phyloP scores from a whole-genome alignment of 257 asterid species.

The Galeopsis tetrahit region DNA sequence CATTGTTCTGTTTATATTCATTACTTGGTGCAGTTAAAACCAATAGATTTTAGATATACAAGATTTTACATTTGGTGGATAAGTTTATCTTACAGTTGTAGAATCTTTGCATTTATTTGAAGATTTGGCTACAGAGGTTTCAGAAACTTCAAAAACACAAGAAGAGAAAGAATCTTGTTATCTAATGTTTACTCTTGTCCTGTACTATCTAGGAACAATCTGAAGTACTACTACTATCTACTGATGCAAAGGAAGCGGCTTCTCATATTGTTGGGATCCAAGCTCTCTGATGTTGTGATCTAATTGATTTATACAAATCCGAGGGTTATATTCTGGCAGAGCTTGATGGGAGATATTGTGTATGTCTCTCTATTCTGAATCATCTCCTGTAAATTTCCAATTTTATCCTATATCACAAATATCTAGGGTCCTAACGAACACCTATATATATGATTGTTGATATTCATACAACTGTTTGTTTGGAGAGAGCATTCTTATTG shows the following conservation, averaged over 20 bases:
- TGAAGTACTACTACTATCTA: slow-evolving; percentile 52
- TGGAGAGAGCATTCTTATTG: background rate
- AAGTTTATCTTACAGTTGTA: slow-evolving; percentile 9
- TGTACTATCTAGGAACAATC: slow-evolving; percentile 52
- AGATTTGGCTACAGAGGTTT: slow-evolving; percentile 10
- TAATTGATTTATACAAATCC: slow-evolving; percentile 66
- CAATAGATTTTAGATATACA: slow-evolving; percentile 1
- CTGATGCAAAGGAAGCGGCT: slow-evolving; percentile 89
- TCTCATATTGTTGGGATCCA: slow-evolving; percentile 74
- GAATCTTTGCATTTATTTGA: slow-evolving; percentile 19
- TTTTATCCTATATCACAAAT: background rate
- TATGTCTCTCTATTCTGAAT: slow-evolving; percentile 45
- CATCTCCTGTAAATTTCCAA: background rate
- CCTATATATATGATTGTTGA: background rate
- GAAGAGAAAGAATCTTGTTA: background rate
- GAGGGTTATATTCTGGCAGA: slow-evolving; percentile 87
- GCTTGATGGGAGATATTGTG: slow-evolving; percentile 79
- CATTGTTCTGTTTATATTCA: background rate
- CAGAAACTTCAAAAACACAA: background rate
- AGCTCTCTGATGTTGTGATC: slow-evolving; percentile 71
- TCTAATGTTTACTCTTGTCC: slow-evolving; percentile 17
- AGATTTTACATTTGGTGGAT: slow-evolving; percentile 8
- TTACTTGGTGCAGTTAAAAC: slow-evolving; percentile 2
- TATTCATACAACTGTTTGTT: background rate
- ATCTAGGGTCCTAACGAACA: background rate